Evolutionary conservation across 2,329 filamentous ascomycete species (phyloP).

Genomic region (Trichoderma brevicompactum): DNA sequence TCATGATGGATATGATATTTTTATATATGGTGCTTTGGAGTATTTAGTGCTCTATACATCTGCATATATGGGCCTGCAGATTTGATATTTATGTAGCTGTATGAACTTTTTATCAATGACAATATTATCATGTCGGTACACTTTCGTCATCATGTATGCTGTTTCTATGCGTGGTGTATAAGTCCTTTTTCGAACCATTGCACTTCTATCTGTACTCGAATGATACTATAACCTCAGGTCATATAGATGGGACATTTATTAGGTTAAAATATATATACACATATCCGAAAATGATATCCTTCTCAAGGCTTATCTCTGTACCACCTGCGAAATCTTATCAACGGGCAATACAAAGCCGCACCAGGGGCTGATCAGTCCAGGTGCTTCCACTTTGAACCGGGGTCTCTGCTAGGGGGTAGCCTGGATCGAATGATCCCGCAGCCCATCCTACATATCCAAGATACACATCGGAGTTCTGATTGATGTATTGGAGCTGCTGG

Average conservation of each 20-base stretch:
- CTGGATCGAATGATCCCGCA: conserved; percentile 18
- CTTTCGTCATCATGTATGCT: neutral
- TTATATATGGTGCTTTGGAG: neutral
- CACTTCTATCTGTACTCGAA: no score
- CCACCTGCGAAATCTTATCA: neutral
- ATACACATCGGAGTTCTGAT: conserved; percentile 11
- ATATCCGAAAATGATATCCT: no score
- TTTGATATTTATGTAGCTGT: neutral
- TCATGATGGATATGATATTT: conserved; percentile 19
- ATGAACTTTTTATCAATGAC: neutral
- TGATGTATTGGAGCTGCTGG: conserved; percentile 18
- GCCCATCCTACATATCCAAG: conserved; percentile 18
- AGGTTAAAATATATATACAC: no score
- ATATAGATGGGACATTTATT: no score
- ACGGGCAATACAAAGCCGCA: conserved; percentile 14
- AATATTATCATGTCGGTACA: neutral
- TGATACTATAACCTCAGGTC: no score
- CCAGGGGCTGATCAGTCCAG: conserved; percentile 13
- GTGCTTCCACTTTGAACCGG: conserved; percentile 7
- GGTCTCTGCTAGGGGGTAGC: conserved; percentile 17
- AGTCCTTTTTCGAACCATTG: neutral
- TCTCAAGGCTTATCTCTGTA: neutral
- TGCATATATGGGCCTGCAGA: conserved; percentile 15
- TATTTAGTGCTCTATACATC: neutral
- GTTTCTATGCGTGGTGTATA: neutral